Evolutionary conservation across 805 yeast species (phyloP).

Genomic region (Candida ortonii): DNA sequence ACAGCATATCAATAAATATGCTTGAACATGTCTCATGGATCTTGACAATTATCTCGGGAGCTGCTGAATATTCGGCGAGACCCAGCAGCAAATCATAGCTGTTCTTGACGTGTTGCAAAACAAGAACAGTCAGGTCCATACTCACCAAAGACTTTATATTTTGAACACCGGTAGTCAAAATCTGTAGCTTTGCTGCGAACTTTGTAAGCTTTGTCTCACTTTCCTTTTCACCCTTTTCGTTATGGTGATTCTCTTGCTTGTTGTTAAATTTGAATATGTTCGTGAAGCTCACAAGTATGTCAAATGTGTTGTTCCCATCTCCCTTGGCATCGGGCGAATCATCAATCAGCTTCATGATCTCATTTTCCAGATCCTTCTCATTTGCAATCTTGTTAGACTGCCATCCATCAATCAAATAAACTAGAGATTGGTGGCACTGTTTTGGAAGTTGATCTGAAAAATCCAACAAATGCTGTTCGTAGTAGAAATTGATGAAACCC

Average conservation of each 20-base stretch:
- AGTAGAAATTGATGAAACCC: conserved; percentile 35
- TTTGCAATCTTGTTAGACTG: conserved; percentile 35
- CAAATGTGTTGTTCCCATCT: conserved; percentile 31
- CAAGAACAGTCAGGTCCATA: conserved; percentile 71
- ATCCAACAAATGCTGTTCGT: conserved; percentile 34
- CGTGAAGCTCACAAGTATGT: conserved; percentile 60
- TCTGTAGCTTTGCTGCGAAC: conserved; percentile 76
- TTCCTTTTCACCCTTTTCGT: conserved; percentile 30
- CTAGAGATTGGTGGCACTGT: conserved; percentile 31
- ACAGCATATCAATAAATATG: conserved; percentile 66
- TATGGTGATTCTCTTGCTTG: conserved; percentile 20
- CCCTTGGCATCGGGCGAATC: conserved; percentile 33
- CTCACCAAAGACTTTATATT: conserved; percentile 75
- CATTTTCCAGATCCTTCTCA: conserved; percentile 38
- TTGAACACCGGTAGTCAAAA: conserved; percentile 70
- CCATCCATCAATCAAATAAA: conserved; percentile 37
- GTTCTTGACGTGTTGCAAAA: conserved; percentile 65
- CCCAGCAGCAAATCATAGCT: conserved; percentile 58
- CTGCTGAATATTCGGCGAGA: conserved; percentile 35
- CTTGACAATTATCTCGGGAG: conserved; percentile 30
- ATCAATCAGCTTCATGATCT: conserved; percentile 35
- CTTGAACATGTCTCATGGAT: conserved; percentile 43
- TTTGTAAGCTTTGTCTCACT: conserved; percentile 43
- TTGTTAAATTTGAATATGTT: conserved; percentile 51
- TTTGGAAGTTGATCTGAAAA: conserved; percentile 33